Conservation (phyloP, 106 monocot species). For the Vanilla planifolia region DNA sequence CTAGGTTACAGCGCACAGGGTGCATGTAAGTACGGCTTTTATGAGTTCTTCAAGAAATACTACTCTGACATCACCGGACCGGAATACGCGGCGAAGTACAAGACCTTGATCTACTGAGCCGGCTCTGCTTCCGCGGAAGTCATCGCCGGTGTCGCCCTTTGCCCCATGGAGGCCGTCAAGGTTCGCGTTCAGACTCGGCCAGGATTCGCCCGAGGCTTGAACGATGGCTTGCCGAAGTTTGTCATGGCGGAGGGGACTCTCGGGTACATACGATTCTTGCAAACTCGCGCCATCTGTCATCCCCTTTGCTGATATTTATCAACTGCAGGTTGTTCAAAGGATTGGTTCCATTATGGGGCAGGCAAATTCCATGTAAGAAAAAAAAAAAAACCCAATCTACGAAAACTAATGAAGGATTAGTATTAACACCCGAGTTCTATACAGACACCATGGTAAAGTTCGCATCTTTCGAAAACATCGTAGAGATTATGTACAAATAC, state of each 20-base stretch:
- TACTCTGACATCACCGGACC: conserved; percentile 72
- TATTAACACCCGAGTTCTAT: too few species aligned
- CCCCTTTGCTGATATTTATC: neutral
- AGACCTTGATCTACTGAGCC: conserved; percentile 71
- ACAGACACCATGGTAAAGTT: conserved; percentile 54
- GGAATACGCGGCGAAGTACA: conserved; percentile 58
- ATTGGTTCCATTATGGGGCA: conserved; percentile 44
- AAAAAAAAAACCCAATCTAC: too few species aligned
- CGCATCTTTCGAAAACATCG: neutral
- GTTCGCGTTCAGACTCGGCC: conserved; percentile 73
- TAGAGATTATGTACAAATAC: conserved; percentile 2
- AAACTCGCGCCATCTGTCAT: neutral
- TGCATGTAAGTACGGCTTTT: conserved; percentile 78
- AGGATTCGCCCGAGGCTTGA: conserved; percentile 66
- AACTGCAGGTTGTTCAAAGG: conserved; percentile 39
- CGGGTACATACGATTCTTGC: conserved; percentile 39
- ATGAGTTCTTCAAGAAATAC: conserved; percentile 83
- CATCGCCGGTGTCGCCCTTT: conserved; percentile 75
- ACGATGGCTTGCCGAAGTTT: conserved; percentile 67
- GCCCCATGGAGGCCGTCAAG: conserved; percentile 83
- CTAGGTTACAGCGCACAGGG: conserved; percentile 76
- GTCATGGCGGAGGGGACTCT: conserved; percentile 50
- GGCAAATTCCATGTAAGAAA: conserved; percentile 41
- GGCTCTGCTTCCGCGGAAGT: conserved; percentile 80
- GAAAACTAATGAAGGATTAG: too few species aligned